Percentiles rank a stretch among this genome's conserved stretches.
These are phyloP conservation scores for Spencermartinsiella ligniputridi DNA, from an alignment of 1,139 yeast genomes.

Conservation along the genomic window DNA sequence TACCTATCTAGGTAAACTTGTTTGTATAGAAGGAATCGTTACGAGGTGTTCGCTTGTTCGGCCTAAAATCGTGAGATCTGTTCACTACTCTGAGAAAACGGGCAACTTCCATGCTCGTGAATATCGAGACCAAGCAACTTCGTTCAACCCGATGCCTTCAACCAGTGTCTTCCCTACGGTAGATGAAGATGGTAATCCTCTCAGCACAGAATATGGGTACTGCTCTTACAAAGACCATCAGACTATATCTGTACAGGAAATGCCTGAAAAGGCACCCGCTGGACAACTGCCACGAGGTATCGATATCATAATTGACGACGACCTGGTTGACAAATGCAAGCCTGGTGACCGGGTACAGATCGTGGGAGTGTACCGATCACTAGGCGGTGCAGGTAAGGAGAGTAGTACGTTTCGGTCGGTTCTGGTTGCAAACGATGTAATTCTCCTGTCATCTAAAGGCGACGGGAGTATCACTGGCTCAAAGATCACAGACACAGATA, in stretches of 20 bases:
- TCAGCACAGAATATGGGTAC: constrained; percentile 88
- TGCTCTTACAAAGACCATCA: constrained; percentile 94
- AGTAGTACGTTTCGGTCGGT: constrained; percentile 74
- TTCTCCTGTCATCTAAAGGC: constrained; percentile 76
- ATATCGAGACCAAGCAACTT: constrained; percentile 88
- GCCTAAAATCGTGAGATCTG: constrained; percentile 88
- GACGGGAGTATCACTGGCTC: constrained; percentile 80
- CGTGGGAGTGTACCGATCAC: constrained; percentile 89
- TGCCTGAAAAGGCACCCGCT: constrained; percentile 98
- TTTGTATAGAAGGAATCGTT: constrained; percentile 92
- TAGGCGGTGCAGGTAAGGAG: constrained; percentile 52
- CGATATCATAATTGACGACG: constrained; percentile 89
- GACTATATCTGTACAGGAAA: constrained; percentile 88
- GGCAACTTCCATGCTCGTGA: constrained; percentile 85
- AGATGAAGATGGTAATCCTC: constrained; percentile 84
- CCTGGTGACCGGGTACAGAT: constrained; percentile 96
- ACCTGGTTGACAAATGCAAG: constrained; percentile 83
- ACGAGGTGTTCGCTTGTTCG: constrained; percentile 90
- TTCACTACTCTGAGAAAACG: constrained; percentile 86
- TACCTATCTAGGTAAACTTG: constrained; percentile 68
- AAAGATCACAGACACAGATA: constrained; percentile 73
- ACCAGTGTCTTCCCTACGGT: constrained; percentile 92
- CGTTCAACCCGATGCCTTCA: constrained; percentile 78
- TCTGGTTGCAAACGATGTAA: constrained; percentile 81
- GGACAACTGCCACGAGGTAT: constrained; percentile 95